phyloP scores from a whole-genome alignment of 345 rosid species.

The Salix koriyanagi region DNA sequence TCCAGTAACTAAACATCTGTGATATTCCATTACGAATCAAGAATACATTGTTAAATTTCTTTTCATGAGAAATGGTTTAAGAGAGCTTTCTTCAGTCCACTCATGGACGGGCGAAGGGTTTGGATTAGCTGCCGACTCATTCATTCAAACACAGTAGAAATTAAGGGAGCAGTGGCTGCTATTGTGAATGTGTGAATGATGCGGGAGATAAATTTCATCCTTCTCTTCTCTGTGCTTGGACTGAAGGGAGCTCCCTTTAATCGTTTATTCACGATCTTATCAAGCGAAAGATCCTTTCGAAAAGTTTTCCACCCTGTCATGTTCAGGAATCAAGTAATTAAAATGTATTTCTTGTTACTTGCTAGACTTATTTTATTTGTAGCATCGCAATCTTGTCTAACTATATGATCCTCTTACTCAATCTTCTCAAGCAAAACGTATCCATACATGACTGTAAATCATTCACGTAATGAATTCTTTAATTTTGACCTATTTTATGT shows the following conservation, averaged over 20 bases:
- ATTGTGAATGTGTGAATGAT: slow-evolving; percentile 29
- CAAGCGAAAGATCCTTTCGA: background rate
- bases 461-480: background rate
- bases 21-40: too few relatives aligned
- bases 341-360: background rate
- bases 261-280: background rate
- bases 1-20: background rate
- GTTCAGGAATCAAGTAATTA: background rate
- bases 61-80: slow-evolving; percentile 8
- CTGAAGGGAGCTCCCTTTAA: slow-evolving; percentile 50
- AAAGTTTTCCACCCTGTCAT: background rate
- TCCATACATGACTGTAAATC: background rate
- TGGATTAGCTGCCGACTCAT: slow-evolving; percentile 52
- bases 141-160: slow-evolving; percentile 42
- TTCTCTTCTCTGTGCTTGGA: slow-evolving; percentile 44
- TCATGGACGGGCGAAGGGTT: slow-evolving; percentile 33
- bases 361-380: background rate
- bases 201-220: slow-evolving; percentile 35
- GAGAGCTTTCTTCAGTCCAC: slow-evolving; percentile 53
- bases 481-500: background rate
- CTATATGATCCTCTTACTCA: background rate
- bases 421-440: background rate
- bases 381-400: background rate
- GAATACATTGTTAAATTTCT: background rate
- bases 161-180: background rate